These are phyloP conservation scores for Globisporangium megalacanthum DNA, from an alignment of 352 stramenopile species.

Conservation along the genomic window DNA sequence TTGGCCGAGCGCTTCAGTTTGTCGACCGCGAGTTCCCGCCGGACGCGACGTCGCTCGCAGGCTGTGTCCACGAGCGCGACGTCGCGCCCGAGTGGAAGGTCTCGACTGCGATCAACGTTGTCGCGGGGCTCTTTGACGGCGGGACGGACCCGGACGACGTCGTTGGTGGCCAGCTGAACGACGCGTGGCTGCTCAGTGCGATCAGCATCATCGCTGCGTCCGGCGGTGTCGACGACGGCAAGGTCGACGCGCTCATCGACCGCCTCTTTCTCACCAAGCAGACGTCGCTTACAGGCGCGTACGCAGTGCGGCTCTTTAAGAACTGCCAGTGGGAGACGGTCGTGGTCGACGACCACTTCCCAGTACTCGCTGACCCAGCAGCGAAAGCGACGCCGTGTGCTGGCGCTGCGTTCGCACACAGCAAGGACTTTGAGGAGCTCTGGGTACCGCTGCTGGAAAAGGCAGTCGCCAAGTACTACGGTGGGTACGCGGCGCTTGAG, in stretches of 20 bases:
- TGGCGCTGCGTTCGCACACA: slow-evolving; percentile 85
- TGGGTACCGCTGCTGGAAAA: slow-evolving; percentile 93
- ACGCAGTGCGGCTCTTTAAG: slow-evolving; percentile 89
- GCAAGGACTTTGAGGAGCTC: slow-evolving; percentile 84
- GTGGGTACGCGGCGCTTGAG: slow-evolving; percentile 83
- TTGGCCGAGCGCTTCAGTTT: slow-evolving; percentile 79
- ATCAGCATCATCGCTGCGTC: slow-evolving; percentile 89
- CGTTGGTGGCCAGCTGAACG: slow-evolving; percentile 65
- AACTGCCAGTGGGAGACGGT: slow-evolving; percentile 92
- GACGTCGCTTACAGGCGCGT: slow-evolving; percentile 88
- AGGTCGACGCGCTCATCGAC: slow-evolving; percentile 86
- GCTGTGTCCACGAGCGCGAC: slow-evolving; percentile 43
- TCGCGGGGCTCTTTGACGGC: slow-evolving; percentile 87
- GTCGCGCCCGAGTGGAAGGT: slow-evolving; percentile 70
- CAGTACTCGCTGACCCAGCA: slow-evolving; percentile 52
- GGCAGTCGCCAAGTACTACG: slow-evolving; percentile 91
- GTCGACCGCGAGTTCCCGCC: slow-evolving; percentile 89
- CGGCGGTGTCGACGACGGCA: slow-evolving; percentile 81
- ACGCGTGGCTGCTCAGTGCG: slow-evolving; percentile 89
- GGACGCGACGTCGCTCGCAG: slow-evolving; percentile 61
- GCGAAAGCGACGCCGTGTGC: slow-evolving; percentile 44
- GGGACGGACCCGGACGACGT: slow-evolving; percentile 92
- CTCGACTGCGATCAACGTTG: slow-evolving; percentile 83
- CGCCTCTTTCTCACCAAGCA: slow-evolving; percentile 88
- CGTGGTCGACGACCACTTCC: slow-evolving; percentile 90